Conservation (phyloP, 805 yeast genomes). For the Starmerella sp. region DNA sequence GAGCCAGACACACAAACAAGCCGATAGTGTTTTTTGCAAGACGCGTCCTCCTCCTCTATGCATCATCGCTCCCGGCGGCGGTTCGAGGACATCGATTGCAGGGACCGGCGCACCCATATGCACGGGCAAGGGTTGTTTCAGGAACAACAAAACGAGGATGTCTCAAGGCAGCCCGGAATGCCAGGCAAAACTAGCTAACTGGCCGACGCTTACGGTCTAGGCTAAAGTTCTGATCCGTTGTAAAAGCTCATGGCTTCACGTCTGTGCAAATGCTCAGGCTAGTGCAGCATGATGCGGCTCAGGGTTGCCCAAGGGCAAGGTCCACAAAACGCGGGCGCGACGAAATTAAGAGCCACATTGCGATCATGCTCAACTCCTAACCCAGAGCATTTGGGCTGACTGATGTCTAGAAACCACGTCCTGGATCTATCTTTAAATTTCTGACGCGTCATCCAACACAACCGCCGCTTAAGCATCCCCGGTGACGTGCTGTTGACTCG, state of each 20-base stretch:
- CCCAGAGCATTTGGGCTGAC: not conserved
- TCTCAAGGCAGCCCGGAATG: not conserved
- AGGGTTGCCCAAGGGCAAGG: not conserved
- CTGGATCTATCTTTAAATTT: constrained; percentile 2
- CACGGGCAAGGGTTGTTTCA: constrained; percentile 1
- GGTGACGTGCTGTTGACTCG: not conserved
- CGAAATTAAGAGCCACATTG: not conserved
- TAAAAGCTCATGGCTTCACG: too few relatives aligned
- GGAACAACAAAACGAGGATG: not conserved
- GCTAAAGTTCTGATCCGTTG: not conserved
- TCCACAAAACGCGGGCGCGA: not conserved
- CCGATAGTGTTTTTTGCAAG: too few relatives aligned
- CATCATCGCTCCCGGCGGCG: too few relatives aligned
- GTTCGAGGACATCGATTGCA: not conserved
- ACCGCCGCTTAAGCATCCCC: not conserved
- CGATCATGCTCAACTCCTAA: not conserved
- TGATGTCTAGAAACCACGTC: not conserved
- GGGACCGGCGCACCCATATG: not conserved
- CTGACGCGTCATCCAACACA: not conserved
- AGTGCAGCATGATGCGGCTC: not conserved
- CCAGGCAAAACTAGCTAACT: not conserved
- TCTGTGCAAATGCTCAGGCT: too few relatives aligned
- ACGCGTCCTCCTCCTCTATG: too few relatives aligned
- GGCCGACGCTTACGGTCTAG: too few relatives aligned
- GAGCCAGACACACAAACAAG: too few relatives aligned